These are phyloP conservation scores for Leccinum subrobustum DNA, from an alignment of 1,284 basidiomycete species.

Conservation along the genomic window DNA sequence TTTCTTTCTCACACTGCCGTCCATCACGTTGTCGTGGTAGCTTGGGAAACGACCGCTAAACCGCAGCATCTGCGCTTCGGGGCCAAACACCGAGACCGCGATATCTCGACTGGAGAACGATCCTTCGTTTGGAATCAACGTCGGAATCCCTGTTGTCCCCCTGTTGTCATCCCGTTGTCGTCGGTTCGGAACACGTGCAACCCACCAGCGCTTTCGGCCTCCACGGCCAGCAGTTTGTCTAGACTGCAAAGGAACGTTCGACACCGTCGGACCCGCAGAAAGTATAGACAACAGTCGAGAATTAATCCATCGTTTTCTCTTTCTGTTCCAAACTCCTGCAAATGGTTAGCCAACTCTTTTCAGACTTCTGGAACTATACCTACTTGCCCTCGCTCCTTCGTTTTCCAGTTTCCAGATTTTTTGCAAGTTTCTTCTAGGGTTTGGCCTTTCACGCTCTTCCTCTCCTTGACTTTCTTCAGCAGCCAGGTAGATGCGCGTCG, in stretches of 20 bases:
- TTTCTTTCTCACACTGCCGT: conserved; percentile 18
- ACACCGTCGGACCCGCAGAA: conserved; percentile 34
- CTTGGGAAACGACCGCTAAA: conserved; percentile 39
- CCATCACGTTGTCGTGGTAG: conserved; percentile 33
- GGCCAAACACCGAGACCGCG: conserved; percentile 40
- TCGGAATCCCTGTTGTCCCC: conserved; percentile 30
- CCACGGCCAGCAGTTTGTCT: conserved; percentile 63
- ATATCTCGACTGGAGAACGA: conserved; percentile 43
- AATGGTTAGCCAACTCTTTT: conserved; percentile 4
- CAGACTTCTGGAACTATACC: conserved; percentile 11
- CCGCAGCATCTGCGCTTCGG: conserved; percentile 31
- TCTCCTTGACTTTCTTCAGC: conserved; percentile 59
- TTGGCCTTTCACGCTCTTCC: conserved; percentile 60
- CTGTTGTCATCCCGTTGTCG: conserved; percentile 16
- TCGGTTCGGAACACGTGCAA: conserved; percentile 6
- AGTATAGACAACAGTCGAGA: conserved; percentile 69
- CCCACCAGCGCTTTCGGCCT: conserved; percentile 52
- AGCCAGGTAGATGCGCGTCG: conserved; percentile 71
- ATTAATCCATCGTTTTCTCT: conserved; percentile 65
- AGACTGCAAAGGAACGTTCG: conserved; percentile 56
- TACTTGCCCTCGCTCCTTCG: conserved; percentile 45
- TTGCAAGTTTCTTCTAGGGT: conserved; percentile 64
- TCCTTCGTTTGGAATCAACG: conserved; percentile 25
- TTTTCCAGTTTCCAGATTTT: conserved; percentile 56
- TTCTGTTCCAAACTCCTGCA: conserved; percentile 28